Conservation (phyloP, 345 rosid species). For the Bruguiera gymnorhiza region DNA sequence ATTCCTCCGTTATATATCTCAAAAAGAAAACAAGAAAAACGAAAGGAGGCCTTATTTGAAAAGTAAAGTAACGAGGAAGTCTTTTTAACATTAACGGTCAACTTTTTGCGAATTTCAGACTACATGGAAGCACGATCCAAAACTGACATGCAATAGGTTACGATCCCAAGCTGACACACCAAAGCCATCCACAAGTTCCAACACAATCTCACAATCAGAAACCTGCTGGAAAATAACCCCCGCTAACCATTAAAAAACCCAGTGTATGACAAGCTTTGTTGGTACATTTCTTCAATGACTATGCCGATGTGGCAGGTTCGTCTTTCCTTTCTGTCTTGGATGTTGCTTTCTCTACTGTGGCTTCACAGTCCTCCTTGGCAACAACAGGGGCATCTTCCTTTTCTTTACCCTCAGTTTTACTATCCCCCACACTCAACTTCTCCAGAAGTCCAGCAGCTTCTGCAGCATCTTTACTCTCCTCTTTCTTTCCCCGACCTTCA, state of each 20-base stretch:
- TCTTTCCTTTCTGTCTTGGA: slow-evolving; percentile 44
- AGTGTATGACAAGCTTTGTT: neutral
- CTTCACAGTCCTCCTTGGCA: too few species aligned
- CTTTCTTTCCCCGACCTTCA: slow-evolving; percentile 51
- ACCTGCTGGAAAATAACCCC: slow-evolving; percentile 4
- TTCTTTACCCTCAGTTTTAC: slow-evolving; percentile 24
- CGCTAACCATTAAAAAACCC: neutral
- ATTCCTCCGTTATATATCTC: too few species aligned
- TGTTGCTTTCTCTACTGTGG: slow-evolving; percentile 22
- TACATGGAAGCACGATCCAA: too few species aligned
- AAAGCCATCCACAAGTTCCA: too few species aligned
- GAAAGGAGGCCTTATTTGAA: too few species aligned
- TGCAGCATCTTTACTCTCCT: neutral
- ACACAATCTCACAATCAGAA: neutral
- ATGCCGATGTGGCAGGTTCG: slow-evolving; percentile 38
- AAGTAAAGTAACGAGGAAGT: too few species aligned
- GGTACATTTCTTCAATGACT: neutral
- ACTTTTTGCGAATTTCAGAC: too few species aligned
- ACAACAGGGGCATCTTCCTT: slow-evolving; percentile 11
- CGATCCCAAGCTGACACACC: slow-evolving; percentile 3
- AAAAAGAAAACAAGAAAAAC: too few species aligned
- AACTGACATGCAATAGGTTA: neutral
- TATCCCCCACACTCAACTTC: slow-evolving; percentile 68
- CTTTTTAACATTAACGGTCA: too few species aligned
- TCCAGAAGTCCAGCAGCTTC: slow-evolving; percentile 38